Percentiles rank a stretch among this genome's conserved stretches.
Evolutionary conservation across 2,329 filamentous ascomycete species (phyloP).

Genomic region (Hymenoscyphus occultus): DNA sequence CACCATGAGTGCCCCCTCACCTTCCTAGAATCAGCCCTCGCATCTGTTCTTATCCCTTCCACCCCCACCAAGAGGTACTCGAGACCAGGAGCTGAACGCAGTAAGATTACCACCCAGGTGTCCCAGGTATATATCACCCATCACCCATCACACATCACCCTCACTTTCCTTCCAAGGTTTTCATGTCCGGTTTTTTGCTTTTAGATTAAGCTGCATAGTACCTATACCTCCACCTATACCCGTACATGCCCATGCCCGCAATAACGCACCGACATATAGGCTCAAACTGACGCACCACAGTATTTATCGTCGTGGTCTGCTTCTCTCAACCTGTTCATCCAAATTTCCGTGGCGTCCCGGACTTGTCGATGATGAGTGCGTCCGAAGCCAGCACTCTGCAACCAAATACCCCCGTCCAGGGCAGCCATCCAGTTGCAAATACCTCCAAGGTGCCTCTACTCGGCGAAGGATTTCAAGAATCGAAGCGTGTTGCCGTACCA

Average conservation of each 20-base stretch:
- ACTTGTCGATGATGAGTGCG: slow-evolving; percentile 29
- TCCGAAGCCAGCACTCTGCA: slow-evolving; percentile 32
- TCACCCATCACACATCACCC: neutral
- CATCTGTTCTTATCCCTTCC: neutral
- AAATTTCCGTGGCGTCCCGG: slow-evolving; percentile 6
- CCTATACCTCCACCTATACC: no score
- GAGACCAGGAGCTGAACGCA: slow-evolving; percentile 27
- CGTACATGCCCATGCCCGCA: slow-evolving; percentile 1
- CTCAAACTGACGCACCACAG: slow-evolving; percentile 22
- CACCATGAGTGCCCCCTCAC: neutral
- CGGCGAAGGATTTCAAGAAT: slow-evolving; percentile 36
- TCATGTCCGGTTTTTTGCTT: slow-evolving; percentile 8
- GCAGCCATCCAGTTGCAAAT: slow-evolving; percentile 21
- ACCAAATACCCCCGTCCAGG: slow-evolving; percentile 30
- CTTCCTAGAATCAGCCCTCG: neutral
- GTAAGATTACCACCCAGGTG: slow-evolving; percentile 19
- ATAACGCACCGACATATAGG: slow-evolving; percentile 21
- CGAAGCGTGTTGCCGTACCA: slow-evolving; percentile 21
- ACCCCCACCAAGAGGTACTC: neutral
- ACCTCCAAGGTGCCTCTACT: slow-evolving; percentile 34
- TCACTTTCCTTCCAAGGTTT: neutral
- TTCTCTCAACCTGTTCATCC: neutral
- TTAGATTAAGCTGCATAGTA: slow-evolving; percentile 27
- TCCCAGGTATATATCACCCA: no score
- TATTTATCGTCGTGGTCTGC: slow-evolving; percentile 15